Evolutionary conservation across 768 basidiomycete genomes (phyloP).

Genomic region (Lentinula detonsa): DNA sequence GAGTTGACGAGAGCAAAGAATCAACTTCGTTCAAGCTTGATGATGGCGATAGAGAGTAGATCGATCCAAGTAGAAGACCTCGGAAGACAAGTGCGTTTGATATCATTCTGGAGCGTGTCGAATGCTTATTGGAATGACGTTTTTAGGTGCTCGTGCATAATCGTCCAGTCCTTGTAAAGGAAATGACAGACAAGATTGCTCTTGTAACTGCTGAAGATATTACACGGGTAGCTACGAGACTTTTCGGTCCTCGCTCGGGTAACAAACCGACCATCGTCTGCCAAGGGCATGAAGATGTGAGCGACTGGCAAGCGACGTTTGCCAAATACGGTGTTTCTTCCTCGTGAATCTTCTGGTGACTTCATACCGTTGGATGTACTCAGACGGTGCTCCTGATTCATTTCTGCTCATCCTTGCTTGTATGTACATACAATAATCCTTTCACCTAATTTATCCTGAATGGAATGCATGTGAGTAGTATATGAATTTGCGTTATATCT

Average conservation of each 20-base stretch:
- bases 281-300: conserved; percentile 78
- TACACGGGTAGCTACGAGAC: conserved; percentile 64
- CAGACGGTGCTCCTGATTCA: no score
- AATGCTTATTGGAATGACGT: background rate
- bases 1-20: conserved; percentile 91
- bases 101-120: background rate
- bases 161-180: conserved; percentile 78
- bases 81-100: conserved; percentile 67
- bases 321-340: conserved; percentile 50
- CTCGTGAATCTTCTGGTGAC: background rate
- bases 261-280: conserved; percentile 74
- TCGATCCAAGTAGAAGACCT: conserved; percentile 85
- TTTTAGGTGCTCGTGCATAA: conserved; percentile 75
- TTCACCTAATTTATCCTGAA: no score
- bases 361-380: background rate
- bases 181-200: conserved; percentile 89
- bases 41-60: conserved; percentile 92
- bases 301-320: conserved; percentile 57
- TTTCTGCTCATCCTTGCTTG: background rate
- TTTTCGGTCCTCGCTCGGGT: conserved; percentile 62
- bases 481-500: no score
- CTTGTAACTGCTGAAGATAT: conserved; percentile 65
- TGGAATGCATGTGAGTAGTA: no score
- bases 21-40: conserved; percentile 85
- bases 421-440: background rate